Base-by-base conservation (phyloP, 208 protist species). In the Leishmania arabica region DNA sequence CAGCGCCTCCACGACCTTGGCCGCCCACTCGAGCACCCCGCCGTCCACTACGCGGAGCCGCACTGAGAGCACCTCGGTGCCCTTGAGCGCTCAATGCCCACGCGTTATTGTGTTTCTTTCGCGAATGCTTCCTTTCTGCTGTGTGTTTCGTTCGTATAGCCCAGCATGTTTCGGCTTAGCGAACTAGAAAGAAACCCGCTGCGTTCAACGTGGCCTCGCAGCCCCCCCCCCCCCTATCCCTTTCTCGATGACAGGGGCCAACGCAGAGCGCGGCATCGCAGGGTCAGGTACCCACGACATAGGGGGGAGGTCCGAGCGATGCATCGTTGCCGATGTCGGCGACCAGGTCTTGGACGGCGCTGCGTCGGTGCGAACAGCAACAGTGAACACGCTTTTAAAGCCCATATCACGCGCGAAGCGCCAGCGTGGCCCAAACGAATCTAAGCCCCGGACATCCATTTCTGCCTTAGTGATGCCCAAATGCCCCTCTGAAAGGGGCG, bases 31-130 rank as follows among this genome's bases (percentile, higher is more conserved):
- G 37, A 80, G 58, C 74, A 90, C 84, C 84, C 84, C 3, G 75
- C 75, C 62, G 80, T 72, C 2, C 56, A 37, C 6, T 90, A 88
- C 73, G 87, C 86, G 1, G 84, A 81, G 5, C 87, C 87, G 15
- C 87, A 90, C 45, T 88, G 70, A 85, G 71, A 13, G 37, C 53
- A 40, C 78, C n/a, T 31, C 21, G 17, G 31, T 65, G 72, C 72
- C 65, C 40, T 15, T 31, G 34, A 47, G 31, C 8, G 65, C 37
- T 71, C 21, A 40, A 49, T 31, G 19, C 40, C 19, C 65, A 71
- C 4, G 15, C 24, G 37, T n/a, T n/a, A 7, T 45, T 68, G 9
- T 15, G 8, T 31, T 27, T 49, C 37, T n/a, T 19, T 37, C 37
- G 17, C n/a, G 65, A 40, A 27, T 17, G 21, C 24, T 42, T 40